Percentiles rank a stretch among this genome's conserved stretches.
Evolutionary conservation across 163 green algal species (phyloP).

Genomic region (Chlorella variabilis): DNA sequence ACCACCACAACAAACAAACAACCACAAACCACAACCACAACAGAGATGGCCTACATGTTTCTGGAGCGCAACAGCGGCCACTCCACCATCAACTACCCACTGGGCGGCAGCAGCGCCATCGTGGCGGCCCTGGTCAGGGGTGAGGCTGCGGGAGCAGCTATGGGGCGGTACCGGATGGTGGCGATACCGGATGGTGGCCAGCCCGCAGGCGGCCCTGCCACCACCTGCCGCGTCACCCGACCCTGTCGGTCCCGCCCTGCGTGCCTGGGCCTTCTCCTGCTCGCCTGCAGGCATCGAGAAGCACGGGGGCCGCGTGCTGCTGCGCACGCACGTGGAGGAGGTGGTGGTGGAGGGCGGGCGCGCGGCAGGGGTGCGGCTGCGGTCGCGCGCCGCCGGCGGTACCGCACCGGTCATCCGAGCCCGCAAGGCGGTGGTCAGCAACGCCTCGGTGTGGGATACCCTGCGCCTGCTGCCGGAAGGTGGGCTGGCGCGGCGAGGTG

Average conservation of each 20-base stretch:
- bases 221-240: too few relatives aligned
- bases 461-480: conserved; percentile 74
- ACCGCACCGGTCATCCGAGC: conserved; percentile 44
- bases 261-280: not conserved
- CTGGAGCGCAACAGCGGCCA: conserved; percentile 26
- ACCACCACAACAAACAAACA: too few relatives aligned
- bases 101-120: conserved; percentile 77
- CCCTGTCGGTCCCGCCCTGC: too few relatives aligned
- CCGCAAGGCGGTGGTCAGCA: conserved; percentile 85
- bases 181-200: too few relatives aligned
- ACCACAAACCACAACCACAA: too few relatives aligned
- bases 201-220: too few relatives aligned
- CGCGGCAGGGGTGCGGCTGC: conserved; percentile 58
- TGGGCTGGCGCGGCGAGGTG: not conserved
- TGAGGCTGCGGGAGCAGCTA: not conserved
- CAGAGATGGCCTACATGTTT: conserved; percentile 87
- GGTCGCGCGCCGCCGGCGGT: not conserved
- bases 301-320: conserved; percentile 75
- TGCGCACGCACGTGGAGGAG: conserved; percentile 81
- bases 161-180: too few relatives aligned
- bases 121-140: conserved; percentile 86
- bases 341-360: conserved; percentile 59
- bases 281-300: conserved; percentile 69
- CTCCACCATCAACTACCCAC: conserved; percentile 78
- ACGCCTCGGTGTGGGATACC: conserved; percentile 94